Conservation (phyloP, 139 green algal genomes). For the Chlamydomonas sp. region DNA sequence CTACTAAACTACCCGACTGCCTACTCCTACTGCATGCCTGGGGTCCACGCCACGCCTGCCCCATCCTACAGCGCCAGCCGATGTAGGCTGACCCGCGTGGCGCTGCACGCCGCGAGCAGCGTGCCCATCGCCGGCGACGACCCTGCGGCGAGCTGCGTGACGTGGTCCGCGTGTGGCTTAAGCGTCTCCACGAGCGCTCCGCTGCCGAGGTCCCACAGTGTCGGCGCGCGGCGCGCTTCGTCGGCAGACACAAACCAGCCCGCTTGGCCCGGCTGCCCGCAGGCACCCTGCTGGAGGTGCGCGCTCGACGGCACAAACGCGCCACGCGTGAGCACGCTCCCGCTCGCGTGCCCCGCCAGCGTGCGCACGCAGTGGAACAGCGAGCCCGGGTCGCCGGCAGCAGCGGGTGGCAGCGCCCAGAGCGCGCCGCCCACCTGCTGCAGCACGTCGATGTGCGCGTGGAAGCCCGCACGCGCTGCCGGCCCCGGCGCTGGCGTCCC, state of each 20-base stretch:
- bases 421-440: not conserved
- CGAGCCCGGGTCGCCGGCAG: not conserved
- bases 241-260: constrained; percentile 9
- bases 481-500: not conserved
- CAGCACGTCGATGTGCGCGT: not conserved
- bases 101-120: not conserved
- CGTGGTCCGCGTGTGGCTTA: not conserved
- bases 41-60: too few relatives aligned
- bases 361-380: not conserved
- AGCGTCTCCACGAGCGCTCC: not conserved
- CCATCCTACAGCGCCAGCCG: not conserved
- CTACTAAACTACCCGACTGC: too few relatives aligned
- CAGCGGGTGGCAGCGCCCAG: not conserved
- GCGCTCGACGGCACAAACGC: not conserved
- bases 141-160: not conserved
- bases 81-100: not conserved
- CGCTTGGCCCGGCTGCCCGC: not conserved
- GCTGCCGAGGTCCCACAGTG: not conserved
- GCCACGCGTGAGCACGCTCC: not conserved
- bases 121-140: not conserved
- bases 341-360: constrained; percentile 1
- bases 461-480: not conserved
- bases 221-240: not conserved
- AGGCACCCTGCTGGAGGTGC: not conserved
- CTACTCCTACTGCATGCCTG: too few relatives aligned